Base-by-base conservation (phyloP, 2,329 filamentous ascomycete genomes). In the Hymenoscyphus salicellus region DNA sequence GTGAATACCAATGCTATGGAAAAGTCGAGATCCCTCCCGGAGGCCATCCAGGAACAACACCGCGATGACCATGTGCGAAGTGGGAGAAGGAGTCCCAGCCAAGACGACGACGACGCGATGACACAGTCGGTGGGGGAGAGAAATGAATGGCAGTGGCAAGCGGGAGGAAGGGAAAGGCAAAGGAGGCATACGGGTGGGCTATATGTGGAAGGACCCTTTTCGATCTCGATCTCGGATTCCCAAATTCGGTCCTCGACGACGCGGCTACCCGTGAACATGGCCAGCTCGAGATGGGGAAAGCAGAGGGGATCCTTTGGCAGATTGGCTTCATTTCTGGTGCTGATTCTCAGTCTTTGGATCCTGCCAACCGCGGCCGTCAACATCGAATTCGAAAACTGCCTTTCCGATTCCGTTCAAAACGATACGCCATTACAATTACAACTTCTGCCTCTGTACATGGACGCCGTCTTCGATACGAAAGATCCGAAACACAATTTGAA, bases 361-460 rank as follows among this genome's bases (percentile, higher is more conserved):
- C 74, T 75, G 55, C 81, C 84, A 8, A 80, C 78, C 30, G 76
- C 79, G 49, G 91, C 90, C 58, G 92, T 87, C 55, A 85, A 87
- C 71, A 79, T 97, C 66, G 81, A 86, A 64, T 95, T 96, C 77
- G 83, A 89, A n/a, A 96, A 97, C 78, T 99, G 94, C 79, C 82
- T 97, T 33, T 77, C 82, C 58, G 80, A 83, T 65, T 83, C 84
- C 61, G 83, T 89, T 74, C 81, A 86, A 65, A 83, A 83, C 56
- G 78, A 79, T 63, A 73, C 82, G n/a, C 85, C 89, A 16, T 77
- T 80, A 41, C 84, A 84, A 67, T 83, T 98, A 36, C 93, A 97
- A 79, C 97, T 94, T 80, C 82, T 87, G 14, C 93, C 95, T 2
- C 77, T 89, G 41, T 87, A 85, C 70, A 85, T 95, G 64, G 87